Conservation (phyloP, 495 filamentous ascomycete genomes). For the Aspergillus bridgeri region DNA sequence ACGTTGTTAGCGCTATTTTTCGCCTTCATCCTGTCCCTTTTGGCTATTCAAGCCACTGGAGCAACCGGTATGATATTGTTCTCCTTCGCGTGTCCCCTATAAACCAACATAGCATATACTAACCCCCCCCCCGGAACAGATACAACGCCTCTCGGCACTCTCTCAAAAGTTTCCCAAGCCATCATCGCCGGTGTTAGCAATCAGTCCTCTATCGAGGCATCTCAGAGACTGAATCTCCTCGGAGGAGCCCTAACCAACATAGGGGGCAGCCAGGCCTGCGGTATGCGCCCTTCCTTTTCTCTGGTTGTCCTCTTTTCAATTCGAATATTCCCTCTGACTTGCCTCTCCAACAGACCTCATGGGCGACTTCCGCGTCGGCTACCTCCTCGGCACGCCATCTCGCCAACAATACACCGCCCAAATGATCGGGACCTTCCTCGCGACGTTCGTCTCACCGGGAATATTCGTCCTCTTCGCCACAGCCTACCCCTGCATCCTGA, state of each 20-base stretch:
- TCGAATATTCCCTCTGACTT: no score
- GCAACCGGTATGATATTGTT: neutral
- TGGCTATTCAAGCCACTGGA: slow-evolving; percentile 5
- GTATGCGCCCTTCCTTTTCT: slow-evolving; percentile 2
- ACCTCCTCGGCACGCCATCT: slow-evolving; percentile 4
- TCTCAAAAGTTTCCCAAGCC: slow-evolving; percentile 6
- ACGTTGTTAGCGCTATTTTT: slow-evolving; percentile 4
- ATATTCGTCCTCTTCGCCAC: slow-evolving; percentile 8
- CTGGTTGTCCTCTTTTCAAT: no score
- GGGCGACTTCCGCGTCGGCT: slow-evolving; percentile 10
- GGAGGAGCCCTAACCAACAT: slow-evolving; percentile 6
- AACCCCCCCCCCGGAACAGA: neutral
- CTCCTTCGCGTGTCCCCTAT: neutral
- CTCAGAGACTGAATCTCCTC: slow-evolving; percentile 3
- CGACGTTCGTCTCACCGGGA: neutral
- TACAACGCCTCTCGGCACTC: slow-evolving; percentile 1
- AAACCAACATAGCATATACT: neutral
- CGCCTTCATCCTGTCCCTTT: slow-evolving; percentile 1
- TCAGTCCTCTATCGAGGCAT: neutral
- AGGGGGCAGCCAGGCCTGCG: slow-evolving; percentile 6
- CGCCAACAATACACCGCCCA: slow-evolving; percentile 2
- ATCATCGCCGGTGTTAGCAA: neutral
- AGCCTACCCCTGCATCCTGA: slow-evolving; percentile 8
- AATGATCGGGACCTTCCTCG: slow-evolving; percentile 3
- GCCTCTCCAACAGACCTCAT: slow-evolving; percentile 3